These are phyloP conservation scores for Calonectria multiphialidica DNA, from an alignment of 2,329 filamentous ascomycete species.

Conservation along the genomic window DNA sequence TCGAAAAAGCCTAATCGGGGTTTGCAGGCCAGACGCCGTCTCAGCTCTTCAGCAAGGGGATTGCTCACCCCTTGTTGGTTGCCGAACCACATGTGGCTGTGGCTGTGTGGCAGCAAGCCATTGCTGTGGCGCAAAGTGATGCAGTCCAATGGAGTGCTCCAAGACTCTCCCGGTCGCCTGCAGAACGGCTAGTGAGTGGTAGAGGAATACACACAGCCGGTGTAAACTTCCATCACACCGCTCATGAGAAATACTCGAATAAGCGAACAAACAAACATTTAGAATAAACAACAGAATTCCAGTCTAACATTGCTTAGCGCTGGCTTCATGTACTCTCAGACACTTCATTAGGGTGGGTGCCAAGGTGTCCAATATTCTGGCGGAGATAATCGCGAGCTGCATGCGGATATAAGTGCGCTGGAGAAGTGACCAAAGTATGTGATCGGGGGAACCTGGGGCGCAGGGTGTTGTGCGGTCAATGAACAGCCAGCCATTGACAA, in stretches of 20 bases:
- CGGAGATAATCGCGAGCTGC: neutral
- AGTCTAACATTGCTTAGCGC: neutral
- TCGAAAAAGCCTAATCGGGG: neutral
- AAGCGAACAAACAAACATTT: neutral
- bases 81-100: conserved; percentile 20
- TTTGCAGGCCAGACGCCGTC: neutral
- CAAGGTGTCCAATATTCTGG: neutral
- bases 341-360: neutral
- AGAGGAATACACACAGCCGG: neutral
- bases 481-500: conserved; percentile 27
- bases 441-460: conserved; percentile 14
- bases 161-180: neutral
- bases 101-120: conserved; percentile 21
- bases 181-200: neutral
- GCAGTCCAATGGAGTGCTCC: conserved; percentile 19
- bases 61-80: neutral
- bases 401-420: neutral
- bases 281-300: neutral
- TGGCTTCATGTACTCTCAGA: neutral
- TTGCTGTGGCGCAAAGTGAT: conserved; percentile 35
- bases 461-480: conserved; percentile 30
- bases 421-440: neutral
- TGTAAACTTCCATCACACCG: neutral
- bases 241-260: neutral
- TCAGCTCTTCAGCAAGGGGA: neutral